Conservation (phyloP, 1,284 basidiomycete genomes). For the Moesziomyces sp. region DNA sequence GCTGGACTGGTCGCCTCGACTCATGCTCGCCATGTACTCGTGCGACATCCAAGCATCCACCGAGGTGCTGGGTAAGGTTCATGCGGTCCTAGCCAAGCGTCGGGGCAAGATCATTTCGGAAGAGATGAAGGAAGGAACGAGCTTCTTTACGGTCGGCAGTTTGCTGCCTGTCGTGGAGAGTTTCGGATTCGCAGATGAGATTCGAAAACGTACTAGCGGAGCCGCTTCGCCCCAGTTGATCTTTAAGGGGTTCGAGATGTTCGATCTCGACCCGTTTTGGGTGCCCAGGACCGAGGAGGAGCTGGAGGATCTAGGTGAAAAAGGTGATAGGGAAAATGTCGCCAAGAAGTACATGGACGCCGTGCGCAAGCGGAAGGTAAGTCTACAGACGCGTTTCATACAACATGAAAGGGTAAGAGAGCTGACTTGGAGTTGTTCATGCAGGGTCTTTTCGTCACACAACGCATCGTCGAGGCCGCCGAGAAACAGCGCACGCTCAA, state of each 20-base stretch:
- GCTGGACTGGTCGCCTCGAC: slow-evolving; percentile 95
- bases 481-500: slow-evolving; percentile 68
- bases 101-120: slow-evolving; percentile 92
- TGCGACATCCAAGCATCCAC: slow-evolving; percentile 99
- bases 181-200: slow-evolving; percentile 98
- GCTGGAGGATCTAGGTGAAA: slow-evolving; percentile 94
- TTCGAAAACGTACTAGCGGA: slow-evolving; percentile 93
- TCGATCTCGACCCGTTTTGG: slow-evolving; percentile 88
- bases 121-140: slow-evolving; percentile 98
- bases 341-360: slow-evolving; percentile 93
- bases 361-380: slow-evolving; percentile 73
- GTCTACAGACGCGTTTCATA: not conserved
- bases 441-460: slow-evolving; percentile 55
- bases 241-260: slow-evolving; percentile 79
- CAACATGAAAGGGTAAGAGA: too few species aligned
- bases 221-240: slow-evolving; percentile 96
- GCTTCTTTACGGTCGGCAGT: slow-evolving; percentile 91
- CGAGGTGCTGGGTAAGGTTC: slow-evolving; percentile 97
- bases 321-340: slow-evolving; percentile 91
- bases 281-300: slow-evolving; percentile 98
- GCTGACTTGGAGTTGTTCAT: not conserved
- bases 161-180: slow-evolving; percentile 95
- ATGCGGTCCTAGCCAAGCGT: slow-evolving; percentile 90
- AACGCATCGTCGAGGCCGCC: slow-evolving; percentile 62
- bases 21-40: slow-evolving; percentile 98